Evolutionary conservation across 768 basidiomycete genomes (phyloP).

Genomic region (Cystobasidium tubakii): DNA sequence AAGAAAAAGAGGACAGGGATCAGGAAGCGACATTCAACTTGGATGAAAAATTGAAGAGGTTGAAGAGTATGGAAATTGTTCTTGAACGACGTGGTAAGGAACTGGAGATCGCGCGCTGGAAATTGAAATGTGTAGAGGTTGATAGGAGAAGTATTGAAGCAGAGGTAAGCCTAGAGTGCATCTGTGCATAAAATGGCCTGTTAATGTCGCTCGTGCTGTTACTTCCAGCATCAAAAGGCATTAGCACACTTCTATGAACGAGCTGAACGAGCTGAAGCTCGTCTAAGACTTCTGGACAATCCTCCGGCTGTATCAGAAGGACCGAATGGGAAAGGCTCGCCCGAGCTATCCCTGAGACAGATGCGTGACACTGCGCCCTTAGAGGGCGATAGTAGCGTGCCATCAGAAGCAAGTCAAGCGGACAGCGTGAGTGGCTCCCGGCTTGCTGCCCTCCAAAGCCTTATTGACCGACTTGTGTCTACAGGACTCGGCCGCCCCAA

Average conservation of each 20-base stretch:
- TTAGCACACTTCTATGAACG: constrained; percentile 33
- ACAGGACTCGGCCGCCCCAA: not conserved
- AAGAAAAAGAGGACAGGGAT: not conserved
- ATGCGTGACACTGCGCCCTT: not conserved
- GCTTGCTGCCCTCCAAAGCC: not conserved
- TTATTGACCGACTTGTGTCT: not conserved
- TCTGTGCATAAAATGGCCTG: no score
- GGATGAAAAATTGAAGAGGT: not conserved
- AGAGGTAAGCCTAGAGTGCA: constrained; percentile 6
- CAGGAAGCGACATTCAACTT: not conserved
- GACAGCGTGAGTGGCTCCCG: not conserved
- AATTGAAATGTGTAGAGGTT: constrained; percentile 38
- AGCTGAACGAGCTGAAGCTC: constrained; percentile 37
- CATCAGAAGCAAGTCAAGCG: not conserved
- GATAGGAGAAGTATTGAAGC: constrained; percentile 23
- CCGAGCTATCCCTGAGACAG: not conserved
- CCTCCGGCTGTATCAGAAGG: not conserved
- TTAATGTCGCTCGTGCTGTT: no score
- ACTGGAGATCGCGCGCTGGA: constrained; percentile 37
- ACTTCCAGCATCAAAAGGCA: constrained; percentile 34
- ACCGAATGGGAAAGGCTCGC: not conserved
- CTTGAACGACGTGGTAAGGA: constrained; percentile 33
- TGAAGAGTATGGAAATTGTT: constrained; percentile 21
- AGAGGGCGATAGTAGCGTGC: not conserved
- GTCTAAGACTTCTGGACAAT: constrained; percentile 25